Evolutionary conservation across 2,329 filamentous ascomycete genomes (phyloP), one percentile per base, ranked within the genome.

Genomic region (Aspergillus aculeatinus): DNA sequence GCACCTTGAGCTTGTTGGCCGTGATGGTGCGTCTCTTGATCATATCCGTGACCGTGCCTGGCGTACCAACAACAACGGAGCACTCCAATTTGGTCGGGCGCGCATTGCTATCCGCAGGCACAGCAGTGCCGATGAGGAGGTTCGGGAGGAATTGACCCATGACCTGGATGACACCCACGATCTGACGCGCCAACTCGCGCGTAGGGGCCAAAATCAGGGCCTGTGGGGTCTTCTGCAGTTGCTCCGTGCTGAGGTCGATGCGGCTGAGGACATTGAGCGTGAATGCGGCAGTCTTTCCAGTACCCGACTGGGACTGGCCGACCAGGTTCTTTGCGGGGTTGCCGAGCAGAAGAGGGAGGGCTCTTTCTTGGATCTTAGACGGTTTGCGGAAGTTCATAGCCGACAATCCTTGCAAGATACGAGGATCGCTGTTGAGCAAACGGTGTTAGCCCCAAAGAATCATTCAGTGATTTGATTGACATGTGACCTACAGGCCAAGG

Each of bases 301-400:
- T 99, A 68, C 95, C 95, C 2, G 95, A 99, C 77, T 99, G 95
- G n/a, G 95, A 99, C 79, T 99, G 95, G 3, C 93, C 95, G 72
- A 99, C 94, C 85, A 99, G 90, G 78, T 98, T 98, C 65, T 84
- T 84, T 0, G 94, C 89, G n/a, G 95, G 94, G 72, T 96, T 83
- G 68, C 85, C 81, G 64, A 99, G 85, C 72, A 99, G 89, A 58
- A 99, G 83, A 29, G 95, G 95, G 19, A 99, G 85, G 1, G 95
- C 95, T 68, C 89, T 91, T 77, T 96, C 95, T 80, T 99, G 95
- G 66, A 99, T 96, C 81, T 99, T 99, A 59, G 95, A 98, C 0
- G 95, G 95, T 77, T 96, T 96, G 71, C 88, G 85, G 82, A 97
- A 98, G 78, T 90, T 90, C 84, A 98, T 90, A 57, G 85, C 82